Percentiles rank a stretch among this genome's conserved stretches.
phyloP scores from a whole-genome alignment of 106 monocot genomes.

The Dendrobium nobile region DNA sequence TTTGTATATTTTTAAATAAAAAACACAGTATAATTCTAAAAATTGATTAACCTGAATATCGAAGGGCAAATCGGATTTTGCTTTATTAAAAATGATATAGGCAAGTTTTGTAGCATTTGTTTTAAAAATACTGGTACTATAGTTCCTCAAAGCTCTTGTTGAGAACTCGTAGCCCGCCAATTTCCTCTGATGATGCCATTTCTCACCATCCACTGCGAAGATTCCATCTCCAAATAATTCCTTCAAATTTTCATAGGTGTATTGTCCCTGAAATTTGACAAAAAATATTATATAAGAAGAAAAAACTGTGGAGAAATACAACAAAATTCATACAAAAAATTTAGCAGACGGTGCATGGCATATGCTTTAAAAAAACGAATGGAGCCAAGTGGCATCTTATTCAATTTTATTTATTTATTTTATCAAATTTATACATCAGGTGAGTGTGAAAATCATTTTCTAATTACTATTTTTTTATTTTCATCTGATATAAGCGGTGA shows the following conservation, averaged over 20 bases:
- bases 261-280: neutral
- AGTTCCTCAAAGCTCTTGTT: neutral
- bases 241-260: neutral
- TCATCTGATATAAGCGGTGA: too few relatives aligned
- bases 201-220: slow-evolving; percentile 13
- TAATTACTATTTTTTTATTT: too few relatives aligned
- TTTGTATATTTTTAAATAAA: neutral
- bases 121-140: slow-evolving; percentile 13
- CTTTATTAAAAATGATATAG: neutral
- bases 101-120: slow-evolving; percentile 20
- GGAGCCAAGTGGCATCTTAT: too few relatives aligned
- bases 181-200: slow-evolving; percentile 20
- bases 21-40: slow-evolving; percentile 5
- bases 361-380: too few relatives aligned
- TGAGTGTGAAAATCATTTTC: too few relatives aligned
- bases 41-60: slow-evolving; percentile 1
- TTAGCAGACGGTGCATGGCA: too few relatives aligned
- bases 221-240: slow-evolving; percentile 11
- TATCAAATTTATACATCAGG: too few relatives aligned
- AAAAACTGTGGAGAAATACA: too few relatives aligned
- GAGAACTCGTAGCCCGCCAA: slow-evolving; percentile 19
- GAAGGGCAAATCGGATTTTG: neutral
- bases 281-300: too few relatives aligned
- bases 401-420: too few relatives aligned
- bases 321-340: too few relatives aligned